Evolutionary conservation across 176 grass and related monocot species (phyloP).

Genomic region (Sorghum bicolor): DNA sequence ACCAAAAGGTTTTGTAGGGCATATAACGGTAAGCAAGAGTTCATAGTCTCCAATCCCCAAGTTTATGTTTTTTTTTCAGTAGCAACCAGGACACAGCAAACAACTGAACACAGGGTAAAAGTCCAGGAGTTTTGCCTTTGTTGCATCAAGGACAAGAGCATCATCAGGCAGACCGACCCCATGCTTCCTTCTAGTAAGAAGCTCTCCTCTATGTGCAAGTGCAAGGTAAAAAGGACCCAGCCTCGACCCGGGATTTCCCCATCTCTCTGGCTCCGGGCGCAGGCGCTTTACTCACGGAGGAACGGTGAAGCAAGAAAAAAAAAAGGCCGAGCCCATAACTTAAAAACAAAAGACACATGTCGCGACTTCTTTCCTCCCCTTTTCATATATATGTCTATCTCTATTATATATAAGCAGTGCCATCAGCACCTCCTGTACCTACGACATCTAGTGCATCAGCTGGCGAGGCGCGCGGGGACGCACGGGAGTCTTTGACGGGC

Average conservation of each 20-base stretch:
- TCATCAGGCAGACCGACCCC: conserved; percentile 19
- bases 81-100: conserved; percentile 53
- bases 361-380: conserved; percentile 24
- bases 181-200: conserved; percentile 35
- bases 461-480: conserved; percentile 79
- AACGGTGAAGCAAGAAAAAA: conserved; percentile 13
- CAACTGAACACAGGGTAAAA: conserved; percentile 61
- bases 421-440: conserved; percentile 76
- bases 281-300: conserved; percentile 16
- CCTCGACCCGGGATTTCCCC: background rate
- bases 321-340: conserved; percentile 34
- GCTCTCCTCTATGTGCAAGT: conserved; percentile 58
- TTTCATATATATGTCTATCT: conserved; percentile 68
- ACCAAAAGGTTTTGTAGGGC: background rate
- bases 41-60: conserved; percentile 29
- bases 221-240: conserved; percentile 41
- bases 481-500: conserved; percentile 98
- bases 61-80: background rate
- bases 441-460: conserved; percentile 64
- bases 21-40: conserved; percentile 25
- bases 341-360: conserved; percentile 60
- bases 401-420: conserved; percentile 76
- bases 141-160: conserved; percentile 47
- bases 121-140: conserved; percentile 53
- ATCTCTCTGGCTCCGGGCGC: conserved; percentile 7